Evolutionary conservation across 345 rosid genomes (phyloP).

Genomic region (Arabidopsis arenosa): DNA sequence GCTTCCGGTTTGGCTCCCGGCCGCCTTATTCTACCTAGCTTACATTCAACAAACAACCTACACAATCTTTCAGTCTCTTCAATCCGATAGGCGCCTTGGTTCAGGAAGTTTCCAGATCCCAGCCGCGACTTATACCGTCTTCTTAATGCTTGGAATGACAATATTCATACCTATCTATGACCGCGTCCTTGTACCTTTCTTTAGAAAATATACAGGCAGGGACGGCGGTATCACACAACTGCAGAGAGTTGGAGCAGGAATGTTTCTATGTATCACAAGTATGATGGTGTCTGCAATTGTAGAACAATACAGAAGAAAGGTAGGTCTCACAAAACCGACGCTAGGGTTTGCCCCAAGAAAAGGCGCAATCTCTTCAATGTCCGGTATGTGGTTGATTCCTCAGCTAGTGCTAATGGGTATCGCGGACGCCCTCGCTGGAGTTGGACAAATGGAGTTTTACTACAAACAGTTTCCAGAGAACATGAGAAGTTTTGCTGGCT

Average conservation of each 20-base stretch:
- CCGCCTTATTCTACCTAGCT: conserved; percentile 50
- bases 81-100: conserved; percentile 54
- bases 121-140: conserved; percentile 57
- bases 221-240: conserved; percentile 55
- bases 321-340: conserved; percentile 43
- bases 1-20: conserved; percentile 66
- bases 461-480: conserved; percentile 55
- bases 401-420: conserved; percentile 49
- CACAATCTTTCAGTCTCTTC: conserved; percentile 65
- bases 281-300: conserved; percentile 48
- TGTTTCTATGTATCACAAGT: conserved; percentile 45
- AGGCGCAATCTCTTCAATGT: conserved; percentile 50
- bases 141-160: conserved; percentile 59
- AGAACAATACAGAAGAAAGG: conserved; percentile 41
- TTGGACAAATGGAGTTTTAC: conserved; percentile 50
- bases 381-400: conserved; percentile 49
- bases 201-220: conserved; percentile 51
- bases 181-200: conserved; percentile 51
- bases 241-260: conserved; percentile 51
- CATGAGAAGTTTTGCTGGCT: conserved; percentile 51
- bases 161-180: conserved; percentile 64
- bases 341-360: conserved; percentile 43
- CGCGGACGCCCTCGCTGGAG: conserved; percentile 42
- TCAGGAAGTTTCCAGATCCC: conserved; percentile 56
- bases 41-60: conserved; percentile 63